Evolutionary conservation across 345 rosid species (phyloP), one percentile per base, ranked within the genome.

Genomic region (Pseudoturritis turrita): DNA sequence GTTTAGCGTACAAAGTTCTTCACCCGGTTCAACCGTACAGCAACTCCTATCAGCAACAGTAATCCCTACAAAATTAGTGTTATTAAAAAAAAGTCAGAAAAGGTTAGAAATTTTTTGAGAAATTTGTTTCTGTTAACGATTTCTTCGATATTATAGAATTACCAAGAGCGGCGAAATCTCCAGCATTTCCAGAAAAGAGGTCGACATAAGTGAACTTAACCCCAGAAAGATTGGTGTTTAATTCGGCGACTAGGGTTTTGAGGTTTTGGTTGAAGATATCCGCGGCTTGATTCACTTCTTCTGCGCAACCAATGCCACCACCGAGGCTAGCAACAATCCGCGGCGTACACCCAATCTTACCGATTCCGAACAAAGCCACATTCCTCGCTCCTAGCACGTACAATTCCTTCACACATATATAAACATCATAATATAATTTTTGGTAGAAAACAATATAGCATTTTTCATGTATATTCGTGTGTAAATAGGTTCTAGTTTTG

Each of bases 271-370:
- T 81, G 49, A 78, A 81, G 52, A 76, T 23, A 7, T 0, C 25
- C 2, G 1, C 84, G 2, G 84, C 82, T 49, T 33, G 28, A 26
- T 76, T 79, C 58, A 76, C 72, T 7, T 69, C 54, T 17, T 76
- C 80, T n/a, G 60, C 76, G 22, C 84, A 81, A 31, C 35, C 56
- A 66, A 15, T 39, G 10, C 77, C 75, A 31, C 45, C 54, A 45
- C 66, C 74, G 10, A n/a, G 70, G 29, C 35, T 31, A 36, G 53
- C 68, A 29, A 72, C 22, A 9, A 57, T 7, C 8, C 41, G 19
- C 36, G 82, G 82, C 0, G 58, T 59, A 39, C 82, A 81, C 26
- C 84, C 82, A 12, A 81, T 35, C 53, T 43, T 71, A 36, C 76
- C 76, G 0, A 81, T 40, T 12, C 80, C 74, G 10, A 78, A 57